Evolutionary conservation across 2,329 filamentous ascomycete genomes (phyloP), one percentile per base, ranked within the genome.

Genomic region (Diaporthe citri): DNA sequence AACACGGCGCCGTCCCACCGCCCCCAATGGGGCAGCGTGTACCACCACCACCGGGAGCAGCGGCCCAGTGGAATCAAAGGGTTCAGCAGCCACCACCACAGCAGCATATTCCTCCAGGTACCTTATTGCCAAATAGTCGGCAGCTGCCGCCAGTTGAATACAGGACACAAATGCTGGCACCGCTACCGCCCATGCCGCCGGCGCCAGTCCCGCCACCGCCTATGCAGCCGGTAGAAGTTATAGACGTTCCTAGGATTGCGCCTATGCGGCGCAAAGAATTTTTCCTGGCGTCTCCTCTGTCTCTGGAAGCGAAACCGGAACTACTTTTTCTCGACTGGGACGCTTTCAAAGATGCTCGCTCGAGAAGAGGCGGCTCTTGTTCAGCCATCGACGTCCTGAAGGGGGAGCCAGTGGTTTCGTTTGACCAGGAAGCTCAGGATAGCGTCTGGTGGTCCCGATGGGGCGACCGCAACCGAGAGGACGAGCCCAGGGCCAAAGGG

Each of bases 311-410:
- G 1, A 12, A 2, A 17, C 56, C 56, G 5, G 48, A 43, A 20
- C 34, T 70, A 4, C 10, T 17, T 22, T 43, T 28, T 8, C 20
- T 55, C 34, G 25, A 43, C 12, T 70, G 66, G 66, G 66, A 52
- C 3, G 5, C 12, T 4, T 70, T 70, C 31, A 70, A 70, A 39
- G 31, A 22, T 13, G 46, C 36, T 5, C 56, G 34, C 10, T 3
- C 51, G 1, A 10, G 41, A 22, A 70, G 15, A 22, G 46, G 15
- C n/a, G 28, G 13, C 28, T 0, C 20, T 12, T 70, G 66, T 28
- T 41, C 36, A 4, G 66, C 66, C 46, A 70, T 70, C 13, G 66
- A 70, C 34, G 22, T 70, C 5, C 66, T 70, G 7, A n/a, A 12
- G 5, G 66, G 66, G 17, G 48, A 70, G 4, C 66, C 66, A 5